Conservation (phyloP, 1,284 basidiomycete species). For the Tetrapyrgos nigripes region DNA sequence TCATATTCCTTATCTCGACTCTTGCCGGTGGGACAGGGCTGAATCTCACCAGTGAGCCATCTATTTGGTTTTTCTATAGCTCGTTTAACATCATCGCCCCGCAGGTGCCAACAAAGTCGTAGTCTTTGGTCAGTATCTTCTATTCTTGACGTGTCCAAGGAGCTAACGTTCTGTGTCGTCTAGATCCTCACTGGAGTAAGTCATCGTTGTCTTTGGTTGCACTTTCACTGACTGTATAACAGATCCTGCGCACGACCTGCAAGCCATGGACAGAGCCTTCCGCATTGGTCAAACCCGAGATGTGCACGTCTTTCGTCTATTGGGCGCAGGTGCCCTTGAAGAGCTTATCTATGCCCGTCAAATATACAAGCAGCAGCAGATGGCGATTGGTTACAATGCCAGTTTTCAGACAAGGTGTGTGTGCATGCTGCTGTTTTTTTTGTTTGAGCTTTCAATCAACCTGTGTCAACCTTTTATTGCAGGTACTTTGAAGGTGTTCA, state of each 20-base stretch:
- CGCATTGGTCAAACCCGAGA: constrained; percentile 89
- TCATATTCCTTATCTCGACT: constrained; percentile 83
- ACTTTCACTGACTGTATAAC: constrained; percentile 5
- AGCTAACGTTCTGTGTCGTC: constrained; percentile 9
- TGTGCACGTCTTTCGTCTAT: constrained; percentile 84
- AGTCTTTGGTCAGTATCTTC: constrained; percentile 69
- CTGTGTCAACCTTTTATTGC: not conserved
- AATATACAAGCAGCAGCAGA: constrained; percentile 90
- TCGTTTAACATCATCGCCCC: not conserved
- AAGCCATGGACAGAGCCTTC: constrained; percentile 88
- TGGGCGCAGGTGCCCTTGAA: constrained; percentile 88
- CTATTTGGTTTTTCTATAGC: not conserved
- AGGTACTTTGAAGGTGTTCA: constrained; percentile 86
- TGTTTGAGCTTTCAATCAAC: not conserved
- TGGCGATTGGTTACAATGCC: constrained; percentile 86
- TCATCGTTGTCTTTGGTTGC: constrained; percentile 11
- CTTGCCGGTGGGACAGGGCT: constrained; percentile 79
- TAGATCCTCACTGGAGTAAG: constrained; percentile 91
- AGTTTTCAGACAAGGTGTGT: constrained; percentile 76
- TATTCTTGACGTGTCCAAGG: not conserved
- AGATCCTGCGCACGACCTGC: constrained; percentile 88
- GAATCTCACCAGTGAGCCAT: constrained; percentile 60
- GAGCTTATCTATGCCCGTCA: constrained; percentile 87
- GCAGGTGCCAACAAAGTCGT: constrained; percentile 84
- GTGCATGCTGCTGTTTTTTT: not conserved